Conservation (phyloP, 1,284 basidiomycete genomes). For the Fistulina hepatica region DNA sequence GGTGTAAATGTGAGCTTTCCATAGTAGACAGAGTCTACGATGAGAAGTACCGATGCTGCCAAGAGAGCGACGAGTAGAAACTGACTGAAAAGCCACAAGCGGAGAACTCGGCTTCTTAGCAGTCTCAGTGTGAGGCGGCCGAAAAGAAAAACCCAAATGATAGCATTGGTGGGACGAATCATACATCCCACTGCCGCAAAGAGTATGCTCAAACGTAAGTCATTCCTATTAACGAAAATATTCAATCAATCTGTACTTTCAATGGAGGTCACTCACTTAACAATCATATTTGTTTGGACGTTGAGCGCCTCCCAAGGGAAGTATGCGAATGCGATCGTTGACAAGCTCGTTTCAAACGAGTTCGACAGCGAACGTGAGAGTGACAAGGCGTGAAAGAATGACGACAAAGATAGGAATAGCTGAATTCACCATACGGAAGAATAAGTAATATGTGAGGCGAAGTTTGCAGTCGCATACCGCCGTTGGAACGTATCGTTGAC, state of each 20-base stretch:
- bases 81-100: slow-evolving; percentile 24
- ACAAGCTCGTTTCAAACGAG: slow-evolving; percentile 83
- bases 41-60: slow-evolving; percentile 31
- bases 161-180: slow-evolving; percentile 76
- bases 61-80: slow-evolving; percentile 25
- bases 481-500: slow-evolving; percentile 44
- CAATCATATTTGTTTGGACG: neutral
- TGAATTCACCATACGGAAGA: slow-evolving; percentile 23
- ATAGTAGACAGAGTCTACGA: slow-evolving; percentile 65
- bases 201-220: slow-evolving; percentile 15
- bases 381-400: slow-evolving; percentile 79
- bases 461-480: slow-evolving; percentile 41
- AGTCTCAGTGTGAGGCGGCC: too few species aligned
- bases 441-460: neutral
- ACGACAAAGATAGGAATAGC: slow-evolving; percentile 76
- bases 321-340: slow-evolving; percentile 64
- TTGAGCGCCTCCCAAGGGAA: slow-evolving; percentile 57
- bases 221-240: neutral
- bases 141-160: slow-evolving; percentile 76
- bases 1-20: slow-evolving; percentile 62
- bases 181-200: slow-evolving; percentile 72
- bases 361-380: slow-evolving; percentile 89
- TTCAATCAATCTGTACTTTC: too few species aligned
- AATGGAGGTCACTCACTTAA: too few species aligned
- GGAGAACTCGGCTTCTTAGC: slow-evolving; percentile 1